Conservation (phyloP, 768 basidiomycete species). For the Obba rivulosa region DNA sequence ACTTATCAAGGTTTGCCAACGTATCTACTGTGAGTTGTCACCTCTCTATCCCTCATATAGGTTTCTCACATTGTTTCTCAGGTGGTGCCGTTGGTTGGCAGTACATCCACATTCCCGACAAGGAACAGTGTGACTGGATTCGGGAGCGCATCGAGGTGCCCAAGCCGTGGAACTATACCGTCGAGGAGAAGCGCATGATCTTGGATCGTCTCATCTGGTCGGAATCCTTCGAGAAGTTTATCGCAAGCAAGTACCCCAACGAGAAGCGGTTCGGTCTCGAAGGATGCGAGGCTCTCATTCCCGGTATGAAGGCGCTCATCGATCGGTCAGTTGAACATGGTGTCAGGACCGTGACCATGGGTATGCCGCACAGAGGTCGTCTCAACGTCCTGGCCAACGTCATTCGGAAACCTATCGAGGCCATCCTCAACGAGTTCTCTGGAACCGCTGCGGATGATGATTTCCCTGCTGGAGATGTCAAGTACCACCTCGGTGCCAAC, state of each 20-base stretch:
- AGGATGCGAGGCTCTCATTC: slow-evolving; percentile 95
- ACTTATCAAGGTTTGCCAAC: slow-evolving; percentile 84
- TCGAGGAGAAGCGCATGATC: slow-evolving; percentile 99
- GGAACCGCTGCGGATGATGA: slow-evolving; percentile 64
- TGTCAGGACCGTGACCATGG: slow-evolving; percentile 93
- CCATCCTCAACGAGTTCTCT: slow-evolving; percentile 94
- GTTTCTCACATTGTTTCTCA: slow-evolving; percentile 23
- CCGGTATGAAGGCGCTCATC: slow-evolving; percentile 99
- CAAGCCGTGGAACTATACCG: slow-evolving; percentile 94
- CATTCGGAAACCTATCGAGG: slow-evolving; percentile 97
- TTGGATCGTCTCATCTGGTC: slow-evolving; percentile 99
- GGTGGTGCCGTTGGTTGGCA: slow-evolving; percentile 87
- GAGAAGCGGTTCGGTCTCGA: slow-evolving; percentile 99
- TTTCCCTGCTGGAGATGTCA: slow-evolving; percentile 93
- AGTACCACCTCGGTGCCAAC: slow-evolving; percentile 98
- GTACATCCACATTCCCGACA: slow-evolving; percentile 95
- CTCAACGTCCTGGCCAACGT: slow-evolving; percentile 98
- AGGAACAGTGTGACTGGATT: slow-evolving; percentile 99
- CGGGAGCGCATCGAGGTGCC: slow-evolving; percentile 93
- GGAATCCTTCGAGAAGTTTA: slow-evolving; percentile 99
- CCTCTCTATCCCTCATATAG: background rate
- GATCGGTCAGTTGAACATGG: slow-evolving; percentile 97
- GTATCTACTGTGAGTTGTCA: slow-evolving; percentile 81
- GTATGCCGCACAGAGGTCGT: slow-evolving; percentile 99
- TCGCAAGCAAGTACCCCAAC: slow-evolving; percentile 97